Base-by-base conservation (phyloP, 805 yeast species). In the Cyberlindnera veronae region DNA sequence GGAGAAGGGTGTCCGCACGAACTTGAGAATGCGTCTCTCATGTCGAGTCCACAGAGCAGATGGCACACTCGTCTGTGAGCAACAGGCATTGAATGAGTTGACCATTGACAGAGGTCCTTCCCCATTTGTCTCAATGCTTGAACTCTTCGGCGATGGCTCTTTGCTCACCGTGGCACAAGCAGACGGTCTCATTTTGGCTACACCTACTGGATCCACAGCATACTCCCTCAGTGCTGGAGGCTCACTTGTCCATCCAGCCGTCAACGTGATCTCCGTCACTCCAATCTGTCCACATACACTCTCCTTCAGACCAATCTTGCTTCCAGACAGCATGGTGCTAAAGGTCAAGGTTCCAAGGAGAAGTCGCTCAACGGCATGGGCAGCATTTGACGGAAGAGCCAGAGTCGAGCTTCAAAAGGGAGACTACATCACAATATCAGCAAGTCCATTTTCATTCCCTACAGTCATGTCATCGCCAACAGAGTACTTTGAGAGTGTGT, bases 171-270 rank as follows among this genome's bases (percentile, higher is more conserved):
- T 86, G 18, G 93, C 95, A 1, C 96, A 88, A 61, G 96, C 96
- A 1, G 97, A 90, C 63, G 97, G 97, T 0, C 67, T 90, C 14
- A 90, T 91, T 41, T 73, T 90, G 24, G 95, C 96, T 1, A 89
- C 97, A 0, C 97, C 97, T 4, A 89, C 97, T 0, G 97, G 97
- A 0, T 88, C 96, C 2, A 91, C 98, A 0, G 98, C 98, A 0
- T 91, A 91, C 61, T 89, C 96, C 1, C 68, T 91, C 36, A 83
- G 95, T 32, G 97, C 98, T 0, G 97, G 97, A 12, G 98, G 98
- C 1, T 83, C 96, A 0, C 71, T 91, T 36, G 95, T 91, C 5
- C 96, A 90, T 54, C 97, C 98, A 0, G 89, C 87, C 23, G 95
- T 91, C 13, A 83, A 89, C 45, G 96, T 96, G 9, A 85, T 90